Evolutionary conservation across 2,329 filamentous ascomycete species (phyloP).

Genomic region (Helotiales sp.): DNA sequence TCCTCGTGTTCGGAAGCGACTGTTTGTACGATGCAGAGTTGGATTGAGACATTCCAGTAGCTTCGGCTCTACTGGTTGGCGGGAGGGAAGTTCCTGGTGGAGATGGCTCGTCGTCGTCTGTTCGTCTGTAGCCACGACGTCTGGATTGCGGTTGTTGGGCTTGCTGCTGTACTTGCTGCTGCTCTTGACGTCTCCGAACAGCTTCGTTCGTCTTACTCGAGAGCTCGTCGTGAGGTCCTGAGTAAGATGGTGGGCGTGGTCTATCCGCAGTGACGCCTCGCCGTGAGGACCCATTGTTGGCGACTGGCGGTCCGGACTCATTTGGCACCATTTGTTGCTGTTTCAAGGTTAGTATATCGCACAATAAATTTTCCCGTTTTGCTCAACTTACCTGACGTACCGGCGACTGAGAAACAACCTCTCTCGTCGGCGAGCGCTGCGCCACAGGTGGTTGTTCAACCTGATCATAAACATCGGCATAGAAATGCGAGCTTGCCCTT

Average conservation of each 20-base stretch:
- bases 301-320: slow-evolving; percentile 10
- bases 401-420: not conserved
- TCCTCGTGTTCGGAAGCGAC: slow-evolving; percentile 3
- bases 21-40: slow-evolving; percentile 1
- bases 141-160: not conserved
- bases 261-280: not conserved
- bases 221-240: slow-evolving; percentile 13
- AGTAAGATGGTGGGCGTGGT: slow-evolving; percentile 16
- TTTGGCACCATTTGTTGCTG: slow-evolving; percentile 14
- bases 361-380: not conserved
- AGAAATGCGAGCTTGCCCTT: slow-evolving; percentile 14
- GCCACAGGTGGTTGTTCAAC: not conserved
- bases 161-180: slow-evolving; percentile 1
- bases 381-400: slow-evolving; percentile 5
- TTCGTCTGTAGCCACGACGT: slow-evolving; percentile 20
- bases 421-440: slow-evolving; percentile 15
- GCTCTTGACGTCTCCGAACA: slow-evolving; percentile 8
- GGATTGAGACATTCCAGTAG: not conserved
- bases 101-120: slow-evolving; percentile 1
- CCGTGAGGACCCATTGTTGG: slow-evolving; percentile 5
- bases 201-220: slow-evolving; percentile 4
- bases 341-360: not conserved
- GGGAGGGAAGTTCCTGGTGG: not conserved
- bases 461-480: slow-evolving; percentile 10
- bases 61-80: not conserved